Percentiles rank a stretch among this genome's conserved stretches.
Evolutionary conservation across 306 rosid genomes (phyloP).

Genomic region (Vigna hirtella): DNA sequence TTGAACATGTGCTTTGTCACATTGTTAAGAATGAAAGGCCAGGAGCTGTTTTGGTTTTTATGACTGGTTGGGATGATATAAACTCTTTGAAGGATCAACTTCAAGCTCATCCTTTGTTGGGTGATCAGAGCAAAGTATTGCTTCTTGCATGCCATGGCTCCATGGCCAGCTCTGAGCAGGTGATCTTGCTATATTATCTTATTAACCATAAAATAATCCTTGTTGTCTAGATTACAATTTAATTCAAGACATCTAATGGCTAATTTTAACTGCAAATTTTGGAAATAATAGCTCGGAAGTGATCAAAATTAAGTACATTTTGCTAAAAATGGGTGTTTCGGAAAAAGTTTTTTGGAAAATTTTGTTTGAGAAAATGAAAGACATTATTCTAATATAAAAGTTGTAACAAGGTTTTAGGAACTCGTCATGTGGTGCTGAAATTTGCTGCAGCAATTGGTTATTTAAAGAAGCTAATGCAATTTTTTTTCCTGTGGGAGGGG

Average conservation of each 20-base stretch:
- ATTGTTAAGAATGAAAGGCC: constrained; percentile 81
- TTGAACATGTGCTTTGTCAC: constrained; percentile 77
- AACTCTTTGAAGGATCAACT: constrained; percentile 83
- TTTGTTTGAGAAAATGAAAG: constrained; percentile 18
- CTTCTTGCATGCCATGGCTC: constrained; percentile 95
- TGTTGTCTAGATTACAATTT: constrained; percentile 27
- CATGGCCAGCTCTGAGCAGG: constrained; percentile 98
- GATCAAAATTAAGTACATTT: constrained; percentile 2
- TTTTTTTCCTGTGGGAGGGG: neutral
- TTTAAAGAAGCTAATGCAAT: constrained; percentile 12
- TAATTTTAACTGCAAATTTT: constrained; percentile 5
- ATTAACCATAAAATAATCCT: constrained; percentile 14
- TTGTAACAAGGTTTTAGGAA: neutral
- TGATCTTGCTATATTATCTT: constrained; percentile 46
- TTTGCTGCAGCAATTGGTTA: constrained; percentile 7
- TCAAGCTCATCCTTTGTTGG: constrained; percentile 82
- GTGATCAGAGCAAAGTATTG: constrained; percentile 72
- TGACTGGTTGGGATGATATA: constrained; percentile 99
- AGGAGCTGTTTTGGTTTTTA: constrained; percentile 90
- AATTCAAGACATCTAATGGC: constrained; percentile 9
- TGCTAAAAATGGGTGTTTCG: constrained; percentile 5
- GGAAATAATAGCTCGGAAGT: constrained; percentile 21
- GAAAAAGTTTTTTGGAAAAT: constrained; percentile 14
- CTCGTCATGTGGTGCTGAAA: constrained; percentile 1
- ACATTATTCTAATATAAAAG: constrained; percentile 26